Evolutionary conservation across 495 filamentous ascomycete genomes (phyloP).

Genomic region (Penicillium cosmopolitanum): DNA sequence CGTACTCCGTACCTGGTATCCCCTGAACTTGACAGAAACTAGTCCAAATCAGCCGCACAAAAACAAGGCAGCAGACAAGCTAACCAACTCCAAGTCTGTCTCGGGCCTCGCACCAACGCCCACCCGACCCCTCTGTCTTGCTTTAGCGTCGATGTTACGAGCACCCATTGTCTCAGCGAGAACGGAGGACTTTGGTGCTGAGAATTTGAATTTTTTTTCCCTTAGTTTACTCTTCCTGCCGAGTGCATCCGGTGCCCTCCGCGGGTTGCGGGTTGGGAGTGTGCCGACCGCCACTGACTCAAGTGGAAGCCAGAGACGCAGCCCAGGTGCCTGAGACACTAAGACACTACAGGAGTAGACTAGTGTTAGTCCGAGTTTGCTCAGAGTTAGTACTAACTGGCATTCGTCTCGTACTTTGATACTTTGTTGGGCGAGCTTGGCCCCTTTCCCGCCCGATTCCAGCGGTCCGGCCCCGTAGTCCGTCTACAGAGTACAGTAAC

Average conservation of each 20-base stretch:
- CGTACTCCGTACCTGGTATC: too few relatives aligned
- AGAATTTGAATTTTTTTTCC: background rate
- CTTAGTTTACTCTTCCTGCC: background rate
- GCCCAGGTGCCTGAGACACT: background rate
- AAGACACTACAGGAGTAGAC: background rate
- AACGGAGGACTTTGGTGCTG: background rate
- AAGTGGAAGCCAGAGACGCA: slow-evolving; percentile 4
- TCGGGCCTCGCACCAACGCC: slow-evolving; percentile 18
- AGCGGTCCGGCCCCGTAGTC: too few relatives aligned
- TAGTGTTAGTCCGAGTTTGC: background rate
- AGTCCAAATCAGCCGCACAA: background rate
- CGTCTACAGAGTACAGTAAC: too few relatives aligned
- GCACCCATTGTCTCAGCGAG: background rate
- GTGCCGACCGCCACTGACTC: slow-evolving; percentile 21
- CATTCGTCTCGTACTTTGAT: too few relatives aligned
- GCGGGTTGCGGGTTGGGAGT: background rate
- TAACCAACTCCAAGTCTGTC: slow-evolving; percentile 22
- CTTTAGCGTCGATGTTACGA: slow-evolving; percentile 20
- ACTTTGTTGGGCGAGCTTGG: too few relatives aligned
- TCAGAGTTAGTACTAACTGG: background rate
- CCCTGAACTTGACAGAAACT: too few relatives aligned
- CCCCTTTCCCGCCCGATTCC: too few relatives aligned
- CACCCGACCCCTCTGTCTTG: slow-evolving; percentile 12
- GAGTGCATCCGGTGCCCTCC: slow-evolving; percentile 14
- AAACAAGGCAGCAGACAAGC: slow-evolving; percentile 29